Percentiles rank a stretch among this genome's conserved stretches.
Evolutionary conservation across 371 early-diverging fungal genomes (phyloP).

Genomic region (Mortierella sp.): DNA sequence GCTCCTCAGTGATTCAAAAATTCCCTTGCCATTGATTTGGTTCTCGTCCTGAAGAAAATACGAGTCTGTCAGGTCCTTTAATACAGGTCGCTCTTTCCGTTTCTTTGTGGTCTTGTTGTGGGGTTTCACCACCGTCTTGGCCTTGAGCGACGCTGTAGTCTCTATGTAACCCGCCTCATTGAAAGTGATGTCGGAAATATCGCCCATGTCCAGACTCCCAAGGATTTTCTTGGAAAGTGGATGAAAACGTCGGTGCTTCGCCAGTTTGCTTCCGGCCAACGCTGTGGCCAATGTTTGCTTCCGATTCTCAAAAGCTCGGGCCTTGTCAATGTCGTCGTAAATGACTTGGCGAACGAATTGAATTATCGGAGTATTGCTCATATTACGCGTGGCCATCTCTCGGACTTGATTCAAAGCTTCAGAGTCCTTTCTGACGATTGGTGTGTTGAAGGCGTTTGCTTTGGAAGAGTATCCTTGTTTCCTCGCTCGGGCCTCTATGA

Average conservation of each 20-base stretch:
- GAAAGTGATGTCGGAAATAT: conserved; percentile 20
- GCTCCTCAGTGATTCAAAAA: conserved; percentile 38
- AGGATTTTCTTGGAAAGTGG: conserved; percentile 19
- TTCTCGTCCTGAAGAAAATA: conserved; percentile 21
- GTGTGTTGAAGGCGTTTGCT: background rate
- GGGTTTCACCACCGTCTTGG: background rate
- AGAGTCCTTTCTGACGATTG: conserved; percentile 15
- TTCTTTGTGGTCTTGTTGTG: conserved; percentile 26
- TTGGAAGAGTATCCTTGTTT: background rate
- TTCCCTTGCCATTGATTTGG: background rate
- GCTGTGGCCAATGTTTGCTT: conserved; percentile 14
- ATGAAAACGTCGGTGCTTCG: conserved; percentile 14
- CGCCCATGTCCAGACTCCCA: conserved; percentile 4
- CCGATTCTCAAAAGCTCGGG: conserved; percentile 18
- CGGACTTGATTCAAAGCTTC: conserved; percentile 17
- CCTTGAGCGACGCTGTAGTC: conserved; percentile 14
- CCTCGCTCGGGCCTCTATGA: conserved; percentile 30
- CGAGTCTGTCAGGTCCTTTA: conserved; percentile 31
- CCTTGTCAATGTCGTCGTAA: conserved; percentile 25
- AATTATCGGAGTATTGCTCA: conserved; percentile 29
- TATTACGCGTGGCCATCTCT: conserved; percentile 34
- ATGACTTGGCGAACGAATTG: conserved; percentile 40
- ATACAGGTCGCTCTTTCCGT: conserved; percentile 16
- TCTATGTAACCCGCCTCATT: conserved; percentile 51
- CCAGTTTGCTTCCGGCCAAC: conserved; percentile 15